A percentile compares a stretch with the other conserved stretches of the same genome.
These are phyloP conservation scores for Monosporozyma aerobia DNA, from an alignment of 805 yeast species.

Conservation along the genomic window DNA sequence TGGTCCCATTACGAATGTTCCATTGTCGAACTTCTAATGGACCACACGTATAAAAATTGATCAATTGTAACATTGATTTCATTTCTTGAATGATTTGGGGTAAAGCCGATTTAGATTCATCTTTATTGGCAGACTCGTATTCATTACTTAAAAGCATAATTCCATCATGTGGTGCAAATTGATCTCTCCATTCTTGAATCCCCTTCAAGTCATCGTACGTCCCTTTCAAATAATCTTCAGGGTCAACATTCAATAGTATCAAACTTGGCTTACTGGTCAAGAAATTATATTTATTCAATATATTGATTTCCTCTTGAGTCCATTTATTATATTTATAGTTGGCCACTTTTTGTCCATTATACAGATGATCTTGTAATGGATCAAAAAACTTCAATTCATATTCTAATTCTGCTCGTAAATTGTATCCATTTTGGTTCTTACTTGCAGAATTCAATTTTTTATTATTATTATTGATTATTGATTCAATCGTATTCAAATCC, in stretches of 20 bases:
- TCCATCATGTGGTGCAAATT: slow-evolving; percentile 45
- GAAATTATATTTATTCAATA: slow-evolving; percentile 62
- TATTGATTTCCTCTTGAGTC: slow-evolving; percentile 54
- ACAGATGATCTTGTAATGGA: slow-evolving; percentile 39
- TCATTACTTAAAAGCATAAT: slow-evolving; percentile 62
- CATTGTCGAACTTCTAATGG: slow-evolving; percentile 79
- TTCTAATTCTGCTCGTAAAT: slow-evolving; percentile 12
- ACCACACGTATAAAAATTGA: slow-evolving; percentile 84
- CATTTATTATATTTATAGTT: slow-evolving; percentile 49
- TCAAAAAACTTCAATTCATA: slow-evolving; percentile 37
- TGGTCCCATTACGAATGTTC: slow-evolving; percentile 67
- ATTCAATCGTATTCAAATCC: slow-evolving; percentile 63
- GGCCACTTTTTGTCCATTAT: slow-evolving; percentile 46
- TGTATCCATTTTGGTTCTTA: slow-evolving; percentile 32
- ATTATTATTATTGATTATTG: slow-evolving; percentile 36
- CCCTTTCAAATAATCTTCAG: slow-evolving; percentile 46
- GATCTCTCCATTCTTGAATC: slow-evolving; percentile 63
- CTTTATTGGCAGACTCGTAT: slow-evolving; percentile 34
- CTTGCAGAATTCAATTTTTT: slow-evolving; percentile 3
- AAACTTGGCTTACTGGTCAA: slow-evolving; percentile 87
- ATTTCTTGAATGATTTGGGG: slow-evolving; percentile 56
- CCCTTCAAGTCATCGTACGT: slow-evolving; percentile 38
- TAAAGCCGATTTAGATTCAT: slow-evolving; percentile 39
- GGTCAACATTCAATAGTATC: slow-evolving; percentile 63
- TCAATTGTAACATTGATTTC: slow-evolving; percentile 59